Conservation (phyloP, 805 yeast species). For the Candida methanosorbosa region DNA sequence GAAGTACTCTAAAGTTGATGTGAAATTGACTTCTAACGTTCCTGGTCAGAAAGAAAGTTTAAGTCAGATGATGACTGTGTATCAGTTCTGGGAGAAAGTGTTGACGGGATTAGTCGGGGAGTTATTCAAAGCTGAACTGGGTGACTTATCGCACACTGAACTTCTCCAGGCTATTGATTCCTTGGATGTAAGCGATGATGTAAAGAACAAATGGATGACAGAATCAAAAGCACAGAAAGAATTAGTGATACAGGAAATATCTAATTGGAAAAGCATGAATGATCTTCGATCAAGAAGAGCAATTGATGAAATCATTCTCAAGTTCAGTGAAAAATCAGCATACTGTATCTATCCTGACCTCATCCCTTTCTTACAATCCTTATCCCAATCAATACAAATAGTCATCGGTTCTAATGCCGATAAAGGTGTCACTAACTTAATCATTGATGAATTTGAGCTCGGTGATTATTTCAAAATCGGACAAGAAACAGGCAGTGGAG, state of each 20-base stretch:
- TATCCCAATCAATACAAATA: slow-evolving; percentile 19
- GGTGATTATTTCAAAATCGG: slow-evolving; percentile 28
- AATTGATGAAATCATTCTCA: slow-evolving; percentile 34
- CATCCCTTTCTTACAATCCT: slow-evolving; percentile 28
- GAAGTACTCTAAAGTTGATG: no score
- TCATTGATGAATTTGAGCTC: slow-evolving; percentile 38
- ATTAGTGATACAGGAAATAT: no score
- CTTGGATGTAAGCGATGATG: no score
- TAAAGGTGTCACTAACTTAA: slow-evolving; percentile 34
- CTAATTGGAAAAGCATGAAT: no score
- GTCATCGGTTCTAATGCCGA: slow-evolving; percentile 58
- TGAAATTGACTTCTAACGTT: no score
- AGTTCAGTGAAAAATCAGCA: slow-evolving; percentile 43
- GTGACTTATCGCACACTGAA: no score
- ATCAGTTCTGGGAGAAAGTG: slow-evolving; percentile 53
- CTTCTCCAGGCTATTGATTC: slow-evolving; percentile 21
- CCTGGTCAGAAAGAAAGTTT: no score
- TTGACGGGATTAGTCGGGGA: slow-evolving; percentile 14
- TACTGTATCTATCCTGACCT: slow-evolving; percentile 50
- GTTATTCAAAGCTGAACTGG: no score
- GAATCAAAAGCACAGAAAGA: no score
- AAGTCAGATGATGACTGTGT: slow-evolving; percentile 19
- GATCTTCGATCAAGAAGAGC: no score
- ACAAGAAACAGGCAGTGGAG: no score
- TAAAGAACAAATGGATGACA: no score